Percentiles rank a stretch among this genome's conserved stretches.
phyloP scores from a whole-genome alignment of 176 grass and related monocot genomes.

The Lolium rigidum region DNA sequence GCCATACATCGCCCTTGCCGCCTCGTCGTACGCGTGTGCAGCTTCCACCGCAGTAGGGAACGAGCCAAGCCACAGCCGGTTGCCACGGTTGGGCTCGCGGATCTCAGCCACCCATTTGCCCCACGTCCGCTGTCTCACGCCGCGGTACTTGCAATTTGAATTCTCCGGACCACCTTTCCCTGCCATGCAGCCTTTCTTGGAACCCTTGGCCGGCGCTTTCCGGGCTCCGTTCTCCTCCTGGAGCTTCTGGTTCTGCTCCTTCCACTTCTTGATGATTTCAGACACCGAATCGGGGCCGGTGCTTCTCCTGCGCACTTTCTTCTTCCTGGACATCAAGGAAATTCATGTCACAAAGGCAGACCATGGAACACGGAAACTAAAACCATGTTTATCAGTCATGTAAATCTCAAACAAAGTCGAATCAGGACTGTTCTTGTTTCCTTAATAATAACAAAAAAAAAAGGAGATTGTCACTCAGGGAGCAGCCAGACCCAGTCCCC shows the following conservation, averaged over 20 bases:
- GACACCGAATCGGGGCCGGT: constrained; percentile 70
- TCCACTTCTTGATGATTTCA: constrained; percentile 83
- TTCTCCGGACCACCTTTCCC: constrained; percentile 96
- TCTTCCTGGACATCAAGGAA: constrained; percentile 63
- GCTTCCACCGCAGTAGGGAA: constrained; percentile 69
- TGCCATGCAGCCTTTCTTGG: constrained; percentile 95
- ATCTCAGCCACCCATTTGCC: constrained; percentile 99
- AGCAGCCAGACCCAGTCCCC: neutral
- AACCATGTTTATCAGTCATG: neutral
- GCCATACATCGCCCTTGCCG: constrained; percentile 91
- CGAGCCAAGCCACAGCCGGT: constrained; percentile 85
- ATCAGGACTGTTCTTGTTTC: neutral
- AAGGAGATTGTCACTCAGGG: neutral
- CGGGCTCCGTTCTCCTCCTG: constrained; percentile 36
- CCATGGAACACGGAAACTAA: neutral
- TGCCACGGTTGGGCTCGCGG: constrained; percentile 85
- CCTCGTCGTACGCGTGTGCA: constrained; percentile 81
- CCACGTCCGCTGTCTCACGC: constrained; percentile 92
- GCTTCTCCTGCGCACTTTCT: constrained; percentile 67
- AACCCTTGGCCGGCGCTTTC: constrained; percentile 87
- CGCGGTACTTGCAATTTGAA: constrained; percentile 59
- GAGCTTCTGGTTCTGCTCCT: constrained; percentile 66
- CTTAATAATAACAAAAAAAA: neutral
- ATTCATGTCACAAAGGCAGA: neutral
- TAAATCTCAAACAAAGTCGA: neutral